Percentiles rank a stretch among this genome's conserved stretches.
These are phyloP conservation scores for Sanguinoderma infundibulare DNA, from an alignment of 1,284 basidiomycete genomes.

Conservation along the genomic window DNA sequence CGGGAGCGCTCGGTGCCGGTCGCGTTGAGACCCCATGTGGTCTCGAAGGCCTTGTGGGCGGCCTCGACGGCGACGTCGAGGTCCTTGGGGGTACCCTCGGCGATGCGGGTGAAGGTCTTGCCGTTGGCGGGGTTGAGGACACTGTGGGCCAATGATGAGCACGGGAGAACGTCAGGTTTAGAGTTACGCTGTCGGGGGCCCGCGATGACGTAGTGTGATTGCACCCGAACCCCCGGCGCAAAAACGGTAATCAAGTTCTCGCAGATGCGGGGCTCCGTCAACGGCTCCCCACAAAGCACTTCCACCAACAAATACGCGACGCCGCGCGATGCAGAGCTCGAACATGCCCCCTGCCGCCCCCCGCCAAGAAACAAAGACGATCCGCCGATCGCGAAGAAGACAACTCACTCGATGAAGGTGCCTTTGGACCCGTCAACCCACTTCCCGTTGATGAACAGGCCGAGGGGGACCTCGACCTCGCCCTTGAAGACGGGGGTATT, in stretches of 20 bases:
- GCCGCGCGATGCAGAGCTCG: too few species aligned
- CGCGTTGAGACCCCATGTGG: slow-evolving; percentile 71
- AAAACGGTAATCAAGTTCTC: background rate
- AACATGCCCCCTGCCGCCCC: too few species aligned
- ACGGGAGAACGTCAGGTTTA: background rate
- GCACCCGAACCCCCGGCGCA: background rate
- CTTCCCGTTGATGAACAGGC: slow-evolving; percentile 85
- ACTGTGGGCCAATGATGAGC: slow-evolving; percentile 40
- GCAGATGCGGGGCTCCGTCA: too few species aligned
- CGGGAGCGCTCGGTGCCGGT: slow-evolving; percentile 68
- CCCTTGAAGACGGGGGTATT: slow-evolving; percentile 73
- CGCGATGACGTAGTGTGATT: background rate
- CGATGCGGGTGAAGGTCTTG: slow-evolving; percentile 68
- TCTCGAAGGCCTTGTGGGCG: slow-evolving; percentile 80
- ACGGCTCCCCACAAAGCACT: too few species aligned
- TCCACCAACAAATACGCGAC: too few species aligned
- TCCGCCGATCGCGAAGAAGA: background rate
- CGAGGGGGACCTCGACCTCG: slow-evolving; percentile 68
- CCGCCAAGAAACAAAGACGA: background rate
- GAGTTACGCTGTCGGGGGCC: background rate
- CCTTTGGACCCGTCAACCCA: slow-evolving; percentile 74
- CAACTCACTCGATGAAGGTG: slow-evolving; percentile 69
- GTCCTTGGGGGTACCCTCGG: slow-evolving; percentile 72
- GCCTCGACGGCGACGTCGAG: slow-evolving; percentile 79
- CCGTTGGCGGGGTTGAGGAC: slow-evolving; percentile 86